phyloP scores from a whole-genome alignment of 139 green algal genomes.

The Micromonas commoda region DNA sequence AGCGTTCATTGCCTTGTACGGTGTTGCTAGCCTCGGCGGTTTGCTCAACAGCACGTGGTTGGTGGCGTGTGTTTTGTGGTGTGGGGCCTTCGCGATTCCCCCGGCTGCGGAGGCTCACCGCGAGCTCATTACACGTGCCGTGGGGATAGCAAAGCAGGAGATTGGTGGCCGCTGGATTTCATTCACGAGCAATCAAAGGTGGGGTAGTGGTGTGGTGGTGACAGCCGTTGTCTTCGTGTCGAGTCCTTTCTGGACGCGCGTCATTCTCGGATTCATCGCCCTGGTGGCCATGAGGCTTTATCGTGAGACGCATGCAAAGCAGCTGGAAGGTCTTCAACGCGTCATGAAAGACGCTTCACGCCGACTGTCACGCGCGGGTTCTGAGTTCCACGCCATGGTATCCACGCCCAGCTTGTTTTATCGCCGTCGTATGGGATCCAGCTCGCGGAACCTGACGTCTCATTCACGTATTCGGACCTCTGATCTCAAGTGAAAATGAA shows the following conservation, averaged over 20 bases:
- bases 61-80: neutral
- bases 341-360: neutral
- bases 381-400: neutral
- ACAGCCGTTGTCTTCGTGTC: neutral
- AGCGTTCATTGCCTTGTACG: neutral
- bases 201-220: neutral
- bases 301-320: neutral
- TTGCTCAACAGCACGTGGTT: neutral
- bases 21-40: neutral
- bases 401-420: neutral
- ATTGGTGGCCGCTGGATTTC: neutral
- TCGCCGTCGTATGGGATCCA: neutral
- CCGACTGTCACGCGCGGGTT: neutral
- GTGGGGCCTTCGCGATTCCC: constrained; percentile 6
- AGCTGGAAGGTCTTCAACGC: neutral
- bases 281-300: neutral
- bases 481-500: neutral
- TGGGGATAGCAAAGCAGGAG: neutral
- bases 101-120: neutral
- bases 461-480: neutral
- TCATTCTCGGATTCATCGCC: neutral
- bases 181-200: neutral
- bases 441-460: too few relatives aligned
- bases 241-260: too few relatives aligned
- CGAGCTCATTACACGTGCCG: neutral